These are phyloP conservation scores for Penicillium roqueforti DNA, from an alignment of 495 filamentous ascomycete genomes.

Conservation along the genomic window DNA sequence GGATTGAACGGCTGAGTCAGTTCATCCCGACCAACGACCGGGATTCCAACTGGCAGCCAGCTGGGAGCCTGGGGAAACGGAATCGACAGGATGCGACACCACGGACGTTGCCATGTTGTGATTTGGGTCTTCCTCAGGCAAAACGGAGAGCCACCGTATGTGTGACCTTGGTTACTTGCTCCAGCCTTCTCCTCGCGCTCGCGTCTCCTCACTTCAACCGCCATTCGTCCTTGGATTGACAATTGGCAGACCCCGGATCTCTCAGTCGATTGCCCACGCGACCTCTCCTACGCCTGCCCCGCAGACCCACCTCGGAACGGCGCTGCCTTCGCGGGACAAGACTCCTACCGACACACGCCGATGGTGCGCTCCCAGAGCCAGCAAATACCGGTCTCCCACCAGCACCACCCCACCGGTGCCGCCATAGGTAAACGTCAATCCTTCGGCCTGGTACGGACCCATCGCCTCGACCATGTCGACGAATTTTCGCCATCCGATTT, in stretches of 20 bases:
- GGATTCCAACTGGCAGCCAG: constrained; percentile 10
- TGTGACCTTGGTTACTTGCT: constrained; percentile 45
- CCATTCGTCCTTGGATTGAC: constrained; percentile 43
- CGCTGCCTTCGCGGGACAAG: constrained; percentile 19
- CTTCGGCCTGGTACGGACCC: constrained; percentile 29
- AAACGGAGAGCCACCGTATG: constrained; percentile 52
- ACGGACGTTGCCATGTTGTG: constrained; percentile 36
- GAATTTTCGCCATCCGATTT: constrained; percentile 45
- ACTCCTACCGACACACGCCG: constrained; percentile 31
- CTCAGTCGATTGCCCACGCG: constrained; percentile 33
- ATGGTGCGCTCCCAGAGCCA: constrained; percentile 48
- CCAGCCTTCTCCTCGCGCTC: constrained; percentile 27
- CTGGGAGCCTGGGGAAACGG: constrained; percentile 42
- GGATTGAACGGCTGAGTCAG: constrained; percentile 40
- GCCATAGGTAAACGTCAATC: constrained; percentile 33
- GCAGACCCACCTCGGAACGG: constrained; percentile 24
- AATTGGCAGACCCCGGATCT: constrained; percentile 48
- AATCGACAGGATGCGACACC: constrained; percentile 43
- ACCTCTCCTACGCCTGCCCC: constrained; percentile 34
- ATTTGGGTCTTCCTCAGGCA: constrained; percentile 39
- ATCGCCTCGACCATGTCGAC: constrained; percentile 36
- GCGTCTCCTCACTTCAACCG: constrained; percentile 21
- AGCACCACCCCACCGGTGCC: constrained; percentile 24
- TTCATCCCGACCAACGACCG: constrained; percentile 34
- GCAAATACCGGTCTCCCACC: constrained; percentile 38